Percentiles rank a stretch among this genome's conserved stretches.
These are phyloP conservation scores for Nannochloris sp. DNA, from an alignment of 139 green algal genomes.

Conservation along the genomic window DNA sequence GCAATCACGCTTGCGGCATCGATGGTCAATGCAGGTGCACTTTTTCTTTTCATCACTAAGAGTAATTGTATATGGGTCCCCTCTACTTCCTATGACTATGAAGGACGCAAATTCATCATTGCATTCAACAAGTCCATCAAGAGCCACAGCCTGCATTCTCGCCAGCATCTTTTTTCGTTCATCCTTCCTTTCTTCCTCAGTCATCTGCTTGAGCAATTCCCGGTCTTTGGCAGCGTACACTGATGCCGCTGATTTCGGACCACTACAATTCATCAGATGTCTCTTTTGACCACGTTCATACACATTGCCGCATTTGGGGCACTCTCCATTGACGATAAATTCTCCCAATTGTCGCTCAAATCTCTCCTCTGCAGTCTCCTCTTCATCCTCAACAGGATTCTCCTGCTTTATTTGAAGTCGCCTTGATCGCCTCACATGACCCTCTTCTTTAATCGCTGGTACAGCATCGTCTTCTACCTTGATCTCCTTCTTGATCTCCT, in stretches of 20 bases:
- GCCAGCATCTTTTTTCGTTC: slow-evolving; percentile 18
- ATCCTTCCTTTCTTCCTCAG: slow-evolving; percentile 18
- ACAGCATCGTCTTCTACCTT: not conserved
- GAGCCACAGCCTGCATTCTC: slow-evolving; percentile 17
- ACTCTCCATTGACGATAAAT: slow-evolving; percentile 17
- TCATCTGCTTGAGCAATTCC: slow-evolving; percentile 5
- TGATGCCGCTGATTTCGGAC: not conserved
- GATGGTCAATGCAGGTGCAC: slow-evolving; percentile 25
- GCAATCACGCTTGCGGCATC: slow-evolving; percentile 28
- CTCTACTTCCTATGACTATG: slow-evolving; percentile 18
- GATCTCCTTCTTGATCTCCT: not conserved
- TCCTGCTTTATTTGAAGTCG: not conserved
- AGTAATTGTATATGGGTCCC: slow-evolving; percentile 25
- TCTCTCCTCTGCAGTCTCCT: slow-evolving; percentile 13
- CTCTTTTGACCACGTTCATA: slow-evolving; percentile 6
- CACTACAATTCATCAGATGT: slow-evolving; percentile 13
- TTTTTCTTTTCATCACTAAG: slow-evolving; percentile 18
- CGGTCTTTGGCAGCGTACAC: not conserved
- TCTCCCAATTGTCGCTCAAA: slow-evolving; percentile 21
- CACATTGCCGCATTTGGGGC: slow-evolving; percentile 22
- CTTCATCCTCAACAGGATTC: not conserved
- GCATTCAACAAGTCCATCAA: slow-evolving; percentile 16
- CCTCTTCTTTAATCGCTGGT: not conserved
- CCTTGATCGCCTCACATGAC: not conserved
- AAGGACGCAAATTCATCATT: slow-evolving; percentile 11